Conservation (phyloP, 192 early-diverging fungal genomes). For the Coemansia interrupta region DNA sequence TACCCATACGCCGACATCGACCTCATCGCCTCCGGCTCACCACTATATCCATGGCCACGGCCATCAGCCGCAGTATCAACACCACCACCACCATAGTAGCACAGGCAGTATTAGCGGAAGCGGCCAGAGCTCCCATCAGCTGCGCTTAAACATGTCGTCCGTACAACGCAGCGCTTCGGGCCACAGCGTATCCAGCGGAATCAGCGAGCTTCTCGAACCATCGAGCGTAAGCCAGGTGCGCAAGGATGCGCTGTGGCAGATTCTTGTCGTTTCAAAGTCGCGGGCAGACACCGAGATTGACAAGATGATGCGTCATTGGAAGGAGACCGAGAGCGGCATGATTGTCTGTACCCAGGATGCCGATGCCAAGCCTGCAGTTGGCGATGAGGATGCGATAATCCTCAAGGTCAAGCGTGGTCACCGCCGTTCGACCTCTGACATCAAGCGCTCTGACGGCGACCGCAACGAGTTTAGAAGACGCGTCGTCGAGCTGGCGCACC, state of each 20-base stretch:
- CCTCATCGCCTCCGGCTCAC: slow-evolving; percentile 37
- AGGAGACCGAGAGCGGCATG: slow-evolving; percentile 32
- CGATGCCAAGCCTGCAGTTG: slow-evolving; percentile 33
- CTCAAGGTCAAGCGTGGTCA: slow-evolving; percentile 54
- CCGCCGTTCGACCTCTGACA: slow-evolving; percentile 43
- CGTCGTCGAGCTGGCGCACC: slow-evolving; percentile 36
- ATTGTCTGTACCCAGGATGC: slow-evolving; percentile 38
- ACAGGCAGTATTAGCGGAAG: not conserved
- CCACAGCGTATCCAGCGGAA: slow-evolving; percentile 47
- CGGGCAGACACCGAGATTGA: slow-evolving; percentile 49
- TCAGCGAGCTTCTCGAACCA: slow-evolving; percentile 53
- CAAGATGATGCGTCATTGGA: slow-evolving; percentile 50
- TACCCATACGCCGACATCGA: slow-evolving; percentile 39
- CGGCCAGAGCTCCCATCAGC: slow-evolving; percentile 27
- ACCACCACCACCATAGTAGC: slow-evolving; percentile 4
- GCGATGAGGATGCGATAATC: slow-evolving; percentile 50
- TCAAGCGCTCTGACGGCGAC: slow-evolving; percentile 40
- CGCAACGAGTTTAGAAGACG: slow-evolving; percentile 47
- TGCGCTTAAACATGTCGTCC: slow-evolving; percentile 33
- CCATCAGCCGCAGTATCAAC: slow-evolving; percentile 12
- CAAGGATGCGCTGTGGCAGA: slow-evolving; percentile 52
- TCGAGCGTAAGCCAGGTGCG: slow-evolving; percentile 49
- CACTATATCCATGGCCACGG: slow-evolving; percentile 13
- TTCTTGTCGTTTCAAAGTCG: slow-evolving; percentile 49
- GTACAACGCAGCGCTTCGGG: slow-evolving; percentile 50